Evolutionary conservation across 225 moss, liverwort and hornwort genomes (phyloP).

Genomic region (Marchantia paleacea): DNA sequence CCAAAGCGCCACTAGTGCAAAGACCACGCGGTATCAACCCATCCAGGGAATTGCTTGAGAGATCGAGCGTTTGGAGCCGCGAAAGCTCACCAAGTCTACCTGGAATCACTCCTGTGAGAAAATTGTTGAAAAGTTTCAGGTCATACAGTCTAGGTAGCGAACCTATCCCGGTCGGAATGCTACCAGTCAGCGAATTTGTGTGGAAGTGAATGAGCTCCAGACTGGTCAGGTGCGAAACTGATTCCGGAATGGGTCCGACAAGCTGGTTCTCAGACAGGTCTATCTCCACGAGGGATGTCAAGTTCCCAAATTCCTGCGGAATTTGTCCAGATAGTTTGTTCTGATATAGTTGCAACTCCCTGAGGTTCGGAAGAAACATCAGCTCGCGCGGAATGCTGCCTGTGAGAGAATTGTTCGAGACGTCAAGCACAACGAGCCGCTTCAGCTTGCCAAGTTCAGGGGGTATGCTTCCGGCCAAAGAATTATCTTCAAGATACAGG

Average conservation of each 20-base stretch:
- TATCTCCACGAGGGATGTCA: slow-evolving; percentile 43
- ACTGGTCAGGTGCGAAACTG: slow-evolving; percentile 39
- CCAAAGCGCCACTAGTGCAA: slow-evolving; percentile 49
- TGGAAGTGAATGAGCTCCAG: slow-evolving; percentile 57
- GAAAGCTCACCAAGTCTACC: slow-evolving; percentile 48
- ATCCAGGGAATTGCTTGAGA: slow-evolving; percentile 60
- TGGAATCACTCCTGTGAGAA: slow-evolving; percentile 56
- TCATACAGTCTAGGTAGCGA: slow-evolving; percentile 44
- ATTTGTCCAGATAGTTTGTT: slow-evolving; percentile 61
- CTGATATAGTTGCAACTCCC: slow-evolving; percentile 42
- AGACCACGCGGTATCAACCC: slow-evolving; percentile 61
- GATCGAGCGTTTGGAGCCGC: slow-evolving; percentile 52
- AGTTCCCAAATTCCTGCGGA: slow-evolving; percentile 52
- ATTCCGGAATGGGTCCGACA: slow-evolving; percentile 53
- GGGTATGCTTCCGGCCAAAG: slow-evolving; percentile 52
- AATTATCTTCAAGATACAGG: slow-evolving; percentile 49
- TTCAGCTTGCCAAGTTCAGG: slow-evolving; percentile 55
- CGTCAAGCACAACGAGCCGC: slow-evolving; percentile 45
- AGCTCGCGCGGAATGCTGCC: slow-evolving; percentile 61
- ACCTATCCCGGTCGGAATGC: slow-evolving; percentile 58
- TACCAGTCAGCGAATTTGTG: slow-evolving; percentile 50
- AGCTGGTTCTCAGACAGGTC: slow-evolving; percentile 70
- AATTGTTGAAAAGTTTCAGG: slow-evolving; percentile 61
- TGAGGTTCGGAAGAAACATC: slow-evolving; percentile 45
- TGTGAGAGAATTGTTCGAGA: slow-evolving; percentile 53